Base-by-base conservation (phyloP, 352 stramenopile species). In the Phytophthora quininea region DNA sequence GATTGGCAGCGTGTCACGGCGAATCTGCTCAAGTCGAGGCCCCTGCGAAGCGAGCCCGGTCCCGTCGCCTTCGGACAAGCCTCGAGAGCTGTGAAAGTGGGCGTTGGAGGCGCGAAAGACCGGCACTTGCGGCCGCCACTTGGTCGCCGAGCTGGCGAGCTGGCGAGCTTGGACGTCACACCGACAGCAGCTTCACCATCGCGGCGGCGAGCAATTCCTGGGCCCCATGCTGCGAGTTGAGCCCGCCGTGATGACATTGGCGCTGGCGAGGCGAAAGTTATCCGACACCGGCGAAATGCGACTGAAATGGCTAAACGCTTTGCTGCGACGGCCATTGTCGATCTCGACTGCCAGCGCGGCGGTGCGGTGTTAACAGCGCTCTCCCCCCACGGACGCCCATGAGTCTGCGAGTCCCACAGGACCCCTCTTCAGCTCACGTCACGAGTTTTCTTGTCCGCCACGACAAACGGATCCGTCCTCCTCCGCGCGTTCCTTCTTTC, bases 171-270 rank as follows among this genome's bases (percentile, higher is more conserved):
- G 19, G 19, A 24, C 19, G 19, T 24, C 19, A 0, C 0, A 24
- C 19, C 19, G 19, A 24, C 19, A 24, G 19, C 19, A 24, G 19
- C 19, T 64, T 76, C 69, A 77, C 70, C 65, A 77, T 77, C 70
- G 54, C 38, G 31, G n/a, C 48, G 61, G 68, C 68, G 65, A 65
- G 70, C 70, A 74, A 77, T 71, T 77, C 70, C 48, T 11, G 29
- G 12, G 43, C 43, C 19, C 24, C 2, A 49, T 49, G 43, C 43
- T 49, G 14, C 43, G 43, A 49, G 43, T 49, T 49, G 43, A 49
- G 43, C 1, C 29, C 43, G 15, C 19, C 38, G 14, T 49, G 43
- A 49, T 49, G 43, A 27, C 15, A 49, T 49, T 49, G 43, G 4
- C 15, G 3, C 2, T 27, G 15, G 15, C 15, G 10, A 8, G 6